Base-by-base conservation (phyloP, 148 eudicot genomes). In the Chenopodium suecicum region DNA sequence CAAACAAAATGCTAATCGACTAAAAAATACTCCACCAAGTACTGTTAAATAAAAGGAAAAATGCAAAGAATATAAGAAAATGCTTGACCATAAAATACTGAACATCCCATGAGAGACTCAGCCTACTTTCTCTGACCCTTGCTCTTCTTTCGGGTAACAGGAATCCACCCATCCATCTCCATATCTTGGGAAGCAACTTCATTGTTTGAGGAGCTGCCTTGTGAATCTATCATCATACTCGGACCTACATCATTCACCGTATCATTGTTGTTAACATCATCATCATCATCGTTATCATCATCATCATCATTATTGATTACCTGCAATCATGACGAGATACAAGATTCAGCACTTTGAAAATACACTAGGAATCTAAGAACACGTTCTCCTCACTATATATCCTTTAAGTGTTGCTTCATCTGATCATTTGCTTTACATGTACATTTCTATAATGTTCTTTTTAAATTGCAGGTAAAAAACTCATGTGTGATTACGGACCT, bases 91-190 rank as follows among this genome's bases (percentile, higher is more conserved):
- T 37, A 37, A 37, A 0, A 37, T 37, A 48, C 2, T 48, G 14
- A 48, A 48, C 14, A 48, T 1, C 3, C 16, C 2, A 8, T 11
- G 14, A 48, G 14, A 12, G 13, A 48, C 52, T 11, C 52, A 9
- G 12, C 13, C 84, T 83, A 90, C 73, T 84, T 84, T 82, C 69
- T 85, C 83, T 78, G 83, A 50, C 89, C 88, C 80, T 65, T 87
- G 73, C 75, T 78, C 78, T 85, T 83, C 76, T 54, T 90, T 6
- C 88, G 85, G 56, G 87, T 1, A 60, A 90, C 91, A 5, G 82
- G 77, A 20, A 87, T 82, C 90, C 91, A 90, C 82, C 93, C 91
- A 83, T 88, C 92, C 16, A 75, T 90, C n/a, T 81, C 85, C 69
- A 50, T 77, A 48, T 65, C 25, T 23, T 73, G 48, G 23, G 73